These are phyloP conservation scores for Leccinum boreale DNA, from an alignment of 768 basidiomycete species.

Conservation along the genomic window DNA sequence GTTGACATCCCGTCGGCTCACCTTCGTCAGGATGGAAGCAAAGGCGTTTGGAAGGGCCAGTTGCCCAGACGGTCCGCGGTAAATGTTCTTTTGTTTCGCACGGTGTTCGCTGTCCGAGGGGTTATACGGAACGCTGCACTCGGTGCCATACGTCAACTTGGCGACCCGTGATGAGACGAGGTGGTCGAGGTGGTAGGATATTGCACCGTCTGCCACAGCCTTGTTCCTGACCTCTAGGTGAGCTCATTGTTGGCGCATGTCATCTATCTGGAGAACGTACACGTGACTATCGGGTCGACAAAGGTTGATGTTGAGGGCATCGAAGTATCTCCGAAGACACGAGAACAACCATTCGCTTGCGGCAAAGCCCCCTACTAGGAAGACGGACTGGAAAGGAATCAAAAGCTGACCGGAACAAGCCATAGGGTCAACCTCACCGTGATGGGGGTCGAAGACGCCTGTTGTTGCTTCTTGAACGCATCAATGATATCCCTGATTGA, in stretches of 20 bases:
- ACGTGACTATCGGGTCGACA: slow-evolving; percentile 52
- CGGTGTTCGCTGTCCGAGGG: slow-evolving; percentile 39
- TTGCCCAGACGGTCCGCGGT: slow-evolving; percentile 37
- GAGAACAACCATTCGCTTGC: slow-evolving; percentile 48
- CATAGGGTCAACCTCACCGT: slow-evolving; percentile 22
- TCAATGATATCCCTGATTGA: slow-evolving; percentile 37
- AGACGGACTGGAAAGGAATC: slow-evolving; percentile 30
- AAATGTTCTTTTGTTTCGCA: slow-evolving; percentile 30
- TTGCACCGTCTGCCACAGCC: slow-evolving; percentile 53
- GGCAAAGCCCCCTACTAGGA: slow-evolving; percentile 55
- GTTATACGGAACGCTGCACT: slow-evolving; percentile 37
- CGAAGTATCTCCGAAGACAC: slow-evolving; percentile 39
- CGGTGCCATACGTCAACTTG: slow-evolving; percentile 46
- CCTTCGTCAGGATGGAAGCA: slow-evolving; percentile 41
- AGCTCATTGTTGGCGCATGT: slow-evolving; percentile 1
- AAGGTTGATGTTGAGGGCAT: slow-evolving; percentile 37
- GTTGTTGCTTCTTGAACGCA: slow-evolving; percentile 33
- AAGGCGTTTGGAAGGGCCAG: slow-evolving; percentile 40
- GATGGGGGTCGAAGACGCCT: slow-evolving; percentile 30
- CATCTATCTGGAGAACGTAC: slow-evolving; percentile 32
- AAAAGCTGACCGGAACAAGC: neutral
- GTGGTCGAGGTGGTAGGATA: slow-evolving; percentile 43
- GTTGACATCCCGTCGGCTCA: slow-evolving; percentile 9
- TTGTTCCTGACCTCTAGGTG: slow-evolving; percentile 35
- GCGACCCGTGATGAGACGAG: slow-evolving; percentile 48